phyloP scores from a whole-genome alignment of 2,329 filamentous ascomycete species.

The Phialophora tarda region DNA sequence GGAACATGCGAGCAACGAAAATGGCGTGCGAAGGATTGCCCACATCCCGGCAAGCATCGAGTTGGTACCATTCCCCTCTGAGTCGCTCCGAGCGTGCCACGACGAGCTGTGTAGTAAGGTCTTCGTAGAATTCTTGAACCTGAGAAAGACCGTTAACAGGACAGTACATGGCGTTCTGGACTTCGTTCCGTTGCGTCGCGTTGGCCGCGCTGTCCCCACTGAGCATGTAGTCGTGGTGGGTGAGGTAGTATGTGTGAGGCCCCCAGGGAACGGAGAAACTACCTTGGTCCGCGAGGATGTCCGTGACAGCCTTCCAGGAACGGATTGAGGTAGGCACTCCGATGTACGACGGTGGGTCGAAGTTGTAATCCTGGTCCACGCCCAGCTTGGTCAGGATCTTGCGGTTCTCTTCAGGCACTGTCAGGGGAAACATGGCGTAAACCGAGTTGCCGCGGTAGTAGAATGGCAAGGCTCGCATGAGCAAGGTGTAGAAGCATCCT shows the following conservation, averaged over 20 bases:
- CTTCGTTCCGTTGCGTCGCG: conserved; percentile 50
- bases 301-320: conserved; percentile 53
- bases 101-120: conserved; percentile 50
- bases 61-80: conserved; percentile 42
- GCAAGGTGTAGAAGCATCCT: conserved; percentile 59
- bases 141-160: conserved; percentile 53
- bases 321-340: conserved; percentile 50
- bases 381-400: conserved; percentile 51
- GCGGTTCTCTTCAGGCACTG: conserved; percentile 54
- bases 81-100: conserved; percentile 42
- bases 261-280: conserved; percentile 55
- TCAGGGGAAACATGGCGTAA: conserved; percentile 58
- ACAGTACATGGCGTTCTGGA: conserved; percentile 47
- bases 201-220: conserved; percentile 53
- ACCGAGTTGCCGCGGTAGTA: conserved; percentile 56
- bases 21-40: conserved; percentile 43
- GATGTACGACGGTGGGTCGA: conserved; percentile 43
- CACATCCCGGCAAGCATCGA: conserved; percentile 43
- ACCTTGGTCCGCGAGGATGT: conserved; percentile 51
- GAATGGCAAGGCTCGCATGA: conserved; percentile 57
- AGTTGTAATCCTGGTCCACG: conserved; percentile 52
- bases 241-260: conserved; percentile 45
- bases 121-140: conserved; percentile 55
- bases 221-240: conserved; percentile 55
- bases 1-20: conserved; percentile 42